These are phyloP conservation scores for Kodamaea hsintzibuensis DNA, from an alignment of 805 yeast species.

Conservation along the genomic window DNA sequence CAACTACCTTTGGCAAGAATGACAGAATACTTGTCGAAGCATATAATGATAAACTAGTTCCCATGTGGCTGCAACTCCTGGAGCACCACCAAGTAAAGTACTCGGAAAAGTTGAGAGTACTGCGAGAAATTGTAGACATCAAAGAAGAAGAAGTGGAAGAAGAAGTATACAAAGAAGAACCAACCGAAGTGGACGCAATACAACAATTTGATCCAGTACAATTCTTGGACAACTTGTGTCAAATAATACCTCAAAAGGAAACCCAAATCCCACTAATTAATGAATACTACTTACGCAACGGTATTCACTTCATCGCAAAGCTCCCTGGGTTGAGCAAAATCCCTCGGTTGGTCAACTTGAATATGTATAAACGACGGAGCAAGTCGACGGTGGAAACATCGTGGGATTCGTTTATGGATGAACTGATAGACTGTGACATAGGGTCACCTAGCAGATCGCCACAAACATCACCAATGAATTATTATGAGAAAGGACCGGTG, in stretches of 20 bases:
- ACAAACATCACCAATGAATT: constrained; percentile 6
- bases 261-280: constrained; percentile 6
- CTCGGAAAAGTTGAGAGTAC: neutral
- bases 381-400: constrained; percentile 3
- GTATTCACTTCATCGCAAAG: constrained; percentile 28
- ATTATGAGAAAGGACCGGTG: constrained; percentile 3
- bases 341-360: constrained; percentile 33
- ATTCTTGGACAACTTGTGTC: neutral
- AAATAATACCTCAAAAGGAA: constrained; percentile 6
- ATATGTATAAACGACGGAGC: constrained; percentile 29
- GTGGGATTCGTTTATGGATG: constrained; percentile 10
- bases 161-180: neutral
- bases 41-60: constrained; percentile 27
- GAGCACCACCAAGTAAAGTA: neutral
- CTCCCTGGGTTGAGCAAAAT: constrained; percentile 16
- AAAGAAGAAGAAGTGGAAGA: neutral
- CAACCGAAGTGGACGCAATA: neutral
- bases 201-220: constrained; percentile 1
- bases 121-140: neutral
- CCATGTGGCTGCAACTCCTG: constrained; percentile 24
- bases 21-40: constrained; percentile 20
- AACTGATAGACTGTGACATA: constrained; percentile 5
- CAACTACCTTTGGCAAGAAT: constrained; percentile 24
- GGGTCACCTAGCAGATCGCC: neutral
- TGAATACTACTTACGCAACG: constrained; percentile 8